phyloP scores from a whole-genome alignment of 1,284 basidiomycete genomes.

The Pseudozyma thailandica region DNA sequence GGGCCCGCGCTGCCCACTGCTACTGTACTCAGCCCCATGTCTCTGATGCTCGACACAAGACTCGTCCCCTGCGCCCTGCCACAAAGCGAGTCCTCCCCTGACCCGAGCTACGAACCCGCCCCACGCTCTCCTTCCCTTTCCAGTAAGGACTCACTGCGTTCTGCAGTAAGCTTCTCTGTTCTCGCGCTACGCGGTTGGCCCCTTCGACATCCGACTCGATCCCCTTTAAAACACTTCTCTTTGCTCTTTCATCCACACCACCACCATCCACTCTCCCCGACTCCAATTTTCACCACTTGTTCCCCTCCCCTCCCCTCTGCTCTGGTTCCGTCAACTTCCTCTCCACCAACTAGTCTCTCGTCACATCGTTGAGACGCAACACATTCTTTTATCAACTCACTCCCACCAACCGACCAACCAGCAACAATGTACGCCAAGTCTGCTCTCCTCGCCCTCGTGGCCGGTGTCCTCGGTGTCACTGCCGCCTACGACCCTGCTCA shows the following conservation, averaged over 20 bases:
- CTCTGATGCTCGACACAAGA: too few relatives aligned
- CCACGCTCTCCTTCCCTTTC: not conserved
- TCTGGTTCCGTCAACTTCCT: constrained; percentile 2
- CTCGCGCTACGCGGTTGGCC: not conserved
- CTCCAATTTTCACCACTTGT: constrained; percentile 6
- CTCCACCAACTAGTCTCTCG: constrained; percentile 3
- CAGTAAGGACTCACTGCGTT: not conserved
- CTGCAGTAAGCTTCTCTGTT: not conserved
- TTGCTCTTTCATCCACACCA: constrained; percentile 13
- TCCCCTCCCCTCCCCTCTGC: constrained; percentile 3
- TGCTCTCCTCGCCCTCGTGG: constrained; percentile 46
- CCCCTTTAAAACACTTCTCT: constrained; percentile 1
- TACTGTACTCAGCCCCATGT: too few relatives aligned
- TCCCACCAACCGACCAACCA: not conserved
- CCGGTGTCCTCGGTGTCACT: constrained; percentile 44
- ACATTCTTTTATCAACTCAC: constrained; percentile 33
- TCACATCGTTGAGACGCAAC: constrained; percentile 1
- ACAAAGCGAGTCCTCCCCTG: not conserved
- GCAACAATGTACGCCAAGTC: constrained; percentile 49
- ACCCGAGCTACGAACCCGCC: not conserved
- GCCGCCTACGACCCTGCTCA: constrained; percentile 53
- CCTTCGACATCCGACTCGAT: not conserved
- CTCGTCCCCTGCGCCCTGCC: not conserved
- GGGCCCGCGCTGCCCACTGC: too few relatives aligned
- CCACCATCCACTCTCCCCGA: constrained; percentile 7